Percentiles rank a stretch among this genome's conserved stretches.
Conservation (phyloP, 106 monocot species). For the Dendrobium catenatum region DNA sequence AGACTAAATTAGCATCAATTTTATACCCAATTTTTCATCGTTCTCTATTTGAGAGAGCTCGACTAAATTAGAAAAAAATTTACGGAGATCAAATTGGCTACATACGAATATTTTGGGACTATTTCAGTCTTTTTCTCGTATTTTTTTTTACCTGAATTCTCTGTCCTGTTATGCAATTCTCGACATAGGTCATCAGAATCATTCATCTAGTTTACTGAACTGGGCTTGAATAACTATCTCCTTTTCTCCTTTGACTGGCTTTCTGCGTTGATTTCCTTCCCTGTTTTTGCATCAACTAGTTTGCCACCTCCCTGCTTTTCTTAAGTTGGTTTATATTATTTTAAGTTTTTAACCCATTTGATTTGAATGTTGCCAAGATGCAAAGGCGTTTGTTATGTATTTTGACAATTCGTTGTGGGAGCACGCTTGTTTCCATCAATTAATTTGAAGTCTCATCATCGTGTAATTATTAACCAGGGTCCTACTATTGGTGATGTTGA, state of each 20-base stretch:
- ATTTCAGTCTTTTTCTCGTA: background rate
- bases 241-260: background rate
- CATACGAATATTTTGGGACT: no score
- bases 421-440: background rate
- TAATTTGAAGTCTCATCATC: no score
- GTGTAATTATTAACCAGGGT: conserved; percentile 37
- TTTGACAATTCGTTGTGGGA: no score
- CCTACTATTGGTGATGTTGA: conserved; percentile 94
- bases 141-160: background rate
- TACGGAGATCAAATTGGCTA: no score
- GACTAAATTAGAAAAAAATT: no score
- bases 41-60: no score
- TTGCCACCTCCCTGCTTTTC: background rate
- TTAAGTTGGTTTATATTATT: background rate
- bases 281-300: background rate
- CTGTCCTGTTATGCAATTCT: background rate
- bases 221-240: no score
- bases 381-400: no score
- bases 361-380: background rate
- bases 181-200: background rate
- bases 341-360: background rate
- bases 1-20: no score
- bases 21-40: no score
- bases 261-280: background rate
- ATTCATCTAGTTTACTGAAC: background rate